phyloP scores from a whole-genome alignment of 805 yeast genomes.

The Saturnispora gosingensis region DNA sequence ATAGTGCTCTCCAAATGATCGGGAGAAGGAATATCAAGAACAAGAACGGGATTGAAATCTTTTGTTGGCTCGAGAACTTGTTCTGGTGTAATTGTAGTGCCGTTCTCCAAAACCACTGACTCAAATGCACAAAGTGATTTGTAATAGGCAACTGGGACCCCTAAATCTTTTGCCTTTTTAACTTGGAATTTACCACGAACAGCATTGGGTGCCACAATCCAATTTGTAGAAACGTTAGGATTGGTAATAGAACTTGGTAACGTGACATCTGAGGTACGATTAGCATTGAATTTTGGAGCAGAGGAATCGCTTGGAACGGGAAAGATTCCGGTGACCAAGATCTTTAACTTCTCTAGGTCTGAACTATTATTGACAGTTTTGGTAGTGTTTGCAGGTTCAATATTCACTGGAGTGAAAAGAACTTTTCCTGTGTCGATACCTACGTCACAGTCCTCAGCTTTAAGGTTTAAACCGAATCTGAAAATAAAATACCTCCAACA shows the following conservation, averaged over 20 bases:
- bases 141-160: slow-evolving; percentile 55
- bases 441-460: slow-evolving; percentile 14
- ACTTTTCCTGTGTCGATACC: slow-evolving; percentile 11
- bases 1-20: slow-evolving; percentile 33
- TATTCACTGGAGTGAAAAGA: slow-evolving; percentile 17
- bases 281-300: slow-evolving; percentile 9
- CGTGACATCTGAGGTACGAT: slow-evolving; percentile 16
- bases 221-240: slow-evolving; percentile 43
- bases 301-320: slow-evolving; percentile 14
- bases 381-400: slow-evolving; percentile 7
- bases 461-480: slow-evolving; percentile 56
- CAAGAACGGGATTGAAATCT: slow-evolving; percentile 47
- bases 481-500: slow-evolving; percentile 86
- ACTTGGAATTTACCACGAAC: slow-evolving; percentile 70
- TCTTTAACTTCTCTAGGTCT: slow-evolving; percentile 8
- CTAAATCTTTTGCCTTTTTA: slow-evolving; percentile 54
- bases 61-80: slow-evolving; percentile 65
- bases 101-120: slow-evolving; percentile 47
- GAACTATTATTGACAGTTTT: background rate
- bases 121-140: slow-evolving; percentile 52
- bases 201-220: slow-evolving; percentile 57
- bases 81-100: slow-evolving; percentile 49
- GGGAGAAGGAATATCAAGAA: slow-evolving; percentile 63
- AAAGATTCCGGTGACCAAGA: slow-evolving; percentile 17
- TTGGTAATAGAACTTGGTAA: slow-evolving; percentile 21